Conservation (phyloP, 2,329 filamentous ascomycete genomes). For the Sporothrix inflata region DNA sequence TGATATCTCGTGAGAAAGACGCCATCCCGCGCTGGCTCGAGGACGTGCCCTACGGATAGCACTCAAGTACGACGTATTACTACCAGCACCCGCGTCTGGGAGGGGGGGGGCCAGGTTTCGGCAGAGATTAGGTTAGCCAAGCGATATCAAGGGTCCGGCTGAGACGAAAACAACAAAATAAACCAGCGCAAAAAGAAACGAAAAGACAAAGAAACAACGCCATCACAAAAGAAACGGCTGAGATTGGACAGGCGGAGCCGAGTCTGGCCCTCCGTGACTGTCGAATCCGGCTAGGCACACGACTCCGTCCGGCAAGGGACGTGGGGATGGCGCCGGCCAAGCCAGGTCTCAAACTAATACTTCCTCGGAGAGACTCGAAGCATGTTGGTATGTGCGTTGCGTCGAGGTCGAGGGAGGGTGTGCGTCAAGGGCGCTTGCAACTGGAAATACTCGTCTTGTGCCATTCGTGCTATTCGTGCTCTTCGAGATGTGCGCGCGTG, state of each 20-base stretch:
- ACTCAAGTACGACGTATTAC: too few species aligned
- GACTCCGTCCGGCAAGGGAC: constrained; percentile 1
- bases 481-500: not conserved
- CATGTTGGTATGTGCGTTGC: not conserved
- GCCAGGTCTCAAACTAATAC: not conserved
- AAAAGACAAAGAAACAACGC: not conserved
- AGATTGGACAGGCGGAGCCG: constrained; percentile 18
- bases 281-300: not conserved
- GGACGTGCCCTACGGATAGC: not conserved
- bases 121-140: constrained; percentile 7
- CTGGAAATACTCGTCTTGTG: not conserved
- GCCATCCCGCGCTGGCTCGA: not conserved
- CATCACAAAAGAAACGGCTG: not conserved
- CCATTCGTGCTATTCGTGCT: not conserved
- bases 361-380: not conserved
- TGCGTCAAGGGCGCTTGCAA: constrained; percentile 9
- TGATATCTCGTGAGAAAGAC: not conserved
- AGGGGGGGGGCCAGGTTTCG: not conserved
- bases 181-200: not conserved
- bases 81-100: not conserved
- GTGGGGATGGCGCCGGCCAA: not conserved
- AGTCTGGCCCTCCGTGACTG: not conserved
- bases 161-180: not conserved
- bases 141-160: constrained; percentile 1
- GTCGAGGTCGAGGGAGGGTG: not conserved